phyloP scores from a whole-genome alignment of 768 basidiomycete genomes.

The Kondoa malvinella region DNA sequence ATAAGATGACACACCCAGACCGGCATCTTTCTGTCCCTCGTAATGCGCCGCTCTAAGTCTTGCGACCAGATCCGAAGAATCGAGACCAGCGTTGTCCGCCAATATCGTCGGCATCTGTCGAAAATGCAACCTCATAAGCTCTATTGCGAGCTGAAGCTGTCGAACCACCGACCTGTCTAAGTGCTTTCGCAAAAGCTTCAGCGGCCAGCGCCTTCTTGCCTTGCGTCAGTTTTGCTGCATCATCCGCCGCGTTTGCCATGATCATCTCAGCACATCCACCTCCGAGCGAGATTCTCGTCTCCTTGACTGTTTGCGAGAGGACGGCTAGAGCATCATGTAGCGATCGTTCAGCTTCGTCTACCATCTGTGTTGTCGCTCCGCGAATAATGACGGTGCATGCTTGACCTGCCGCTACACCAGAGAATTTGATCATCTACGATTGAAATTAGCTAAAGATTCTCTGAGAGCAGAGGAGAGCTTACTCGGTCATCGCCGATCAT shows the following conservation, averaged over 20 bases:
- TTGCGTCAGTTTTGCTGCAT: slow-evolving; percentile 60
- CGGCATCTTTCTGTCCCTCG: slow-evolving; percentile 68
- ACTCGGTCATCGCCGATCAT: slow-evolving; percentile 99
- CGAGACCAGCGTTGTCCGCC: slow-evolving; percentile 93
- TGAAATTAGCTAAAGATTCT: background rate
- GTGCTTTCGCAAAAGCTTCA: slow-evolving; percentile 72
- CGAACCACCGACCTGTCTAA: slow-evolving; percentile 42
- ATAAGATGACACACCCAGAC: slow-evolving; percentile 48
- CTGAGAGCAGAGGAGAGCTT: slow-evolving; percentile 16
- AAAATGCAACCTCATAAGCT: background rate
- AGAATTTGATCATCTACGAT: slow-evolving; percentile 88
- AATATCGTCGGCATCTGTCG: slow-evolving; percentile 77
- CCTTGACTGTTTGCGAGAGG: slow-evolving; percentile 90
- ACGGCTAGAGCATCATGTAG: slow-evolving; percentile 95
- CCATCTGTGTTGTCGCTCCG: slow-evolving; percentile 95
- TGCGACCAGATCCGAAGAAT: slow-evolving; percentile 87
- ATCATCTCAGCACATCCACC: slow-evolving; percentile 97
- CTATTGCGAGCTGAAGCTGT: background rate
- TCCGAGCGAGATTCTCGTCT: slow-evolving; percentile 82
- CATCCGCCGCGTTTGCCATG: slow-evolving; percentile 88
- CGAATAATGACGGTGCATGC: slow-evolving; percentile 96
- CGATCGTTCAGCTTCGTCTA: slow-evolving; percentile 95
- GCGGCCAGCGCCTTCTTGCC: slow-evolving; percentile 94
- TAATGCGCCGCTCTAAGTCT: slow-evolving; percentile 82
- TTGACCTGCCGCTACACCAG: slow-evolving; percentile 90